Evolutionary conservation across 2,329 filamentous ascomycete species (phyloP), one percentile per base, ranked within the genome.

Genomic region (Aspergillus aculeatinus): DNA sequence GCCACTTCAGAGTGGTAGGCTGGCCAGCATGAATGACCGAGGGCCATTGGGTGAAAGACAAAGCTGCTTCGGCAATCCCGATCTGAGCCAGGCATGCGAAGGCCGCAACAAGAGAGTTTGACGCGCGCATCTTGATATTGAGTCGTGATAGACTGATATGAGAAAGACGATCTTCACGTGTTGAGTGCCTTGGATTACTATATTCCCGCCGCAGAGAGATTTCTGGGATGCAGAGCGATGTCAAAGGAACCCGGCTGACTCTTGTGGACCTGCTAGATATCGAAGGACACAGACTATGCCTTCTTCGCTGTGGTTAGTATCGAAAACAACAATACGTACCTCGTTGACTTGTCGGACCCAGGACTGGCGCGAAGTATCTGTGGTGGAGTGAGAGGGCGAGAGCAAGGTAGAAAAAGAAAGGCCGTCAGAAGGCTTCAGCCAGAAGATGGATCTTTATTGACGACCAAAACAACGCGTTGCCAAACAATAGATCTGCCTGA

Each of bases 11-110:
- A 14, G 73, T 80, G 62, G 78, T 75, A 29, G 77, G 75, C 67
- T 83, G 68, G 51, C 85, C 85, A 57, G 80, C 79, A 52, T 76
- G 68, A 56, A 85, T 74, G 51, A 76, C 70, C 31, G 72, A 71
- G 10, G 83, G 82, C 67, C 82, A 81, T 48, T 77, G 75, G 63
- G 83, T 85, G 76, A 85, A 87, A 63, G 75, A 70, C 53, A 85
- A 57, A 9, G 74, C 73, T 63, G 75, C 73, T 61, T 82, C 77
- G 50, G 83, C 84, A 57, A 80, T 69, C 57, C 78, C 81, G 52
- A 80, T 64, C 53, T 74, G 68, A 58, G 80, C 69, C 54, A 83
- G 52, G 7, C 69, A 75, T 52, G 78, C 74, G 48, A 78, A 77
- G 65, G 75, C 69, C 53, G 79, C 77, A 64, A 86, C 63, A 63